Evolutionary conservation across 495 filamentous ascomycete species (phyloP).

Genomic region (Paragyromitra xinjiangensis): DNA sequence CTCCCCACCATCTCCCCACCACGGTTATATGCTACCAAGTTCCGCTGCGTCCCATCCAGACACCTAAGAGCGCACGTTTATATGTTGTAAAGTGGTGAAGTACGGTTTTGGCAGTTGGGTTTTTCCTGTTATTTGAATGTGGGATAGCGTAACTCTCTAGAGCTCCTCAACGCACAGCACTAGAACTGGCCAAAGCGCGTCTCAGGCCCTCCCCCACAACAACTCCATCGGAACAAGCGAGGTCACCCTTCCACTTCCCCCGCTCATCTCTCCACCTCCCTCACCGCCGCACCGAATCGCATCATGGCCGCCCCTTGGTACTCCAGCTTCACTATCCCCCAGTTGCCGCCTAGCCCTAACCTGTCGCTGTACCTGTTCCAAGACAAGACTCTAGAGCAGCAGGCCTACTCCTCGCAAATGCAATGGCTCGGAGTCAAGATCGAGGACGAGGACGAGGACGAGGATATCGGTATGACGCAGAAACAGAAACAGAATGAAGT

Average conservation of each 20-base stretch:
- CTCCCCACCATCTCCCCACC: background rate
- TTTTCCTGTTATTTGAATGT: background rate
- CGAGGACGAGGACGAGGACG: background rate
- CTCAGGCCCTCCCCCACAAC: conserved; percentile 15
- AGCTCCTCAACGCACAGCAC: conserved; percentile 17
- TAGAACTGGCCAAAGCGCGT: conserved; percentile 22
- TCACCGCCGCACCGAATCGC: background rate
- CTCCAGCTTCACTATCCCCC: conserved; percentile 37
- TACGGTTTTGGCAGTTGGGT: background rate
- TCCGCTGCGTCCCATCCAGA: background rate
- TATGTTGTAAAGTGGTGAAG: background rate
- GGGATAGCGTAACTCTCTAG: background rate
- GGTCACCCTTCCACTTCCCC: background rate
- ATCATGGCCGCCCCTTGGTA: conserved; percentile 41
- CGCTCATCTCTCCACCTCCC: conserved; percentile 9
- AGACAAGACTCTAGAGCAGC: conserved; percentile 46
- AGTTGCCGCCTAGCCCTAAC: conserved; percentile 22
- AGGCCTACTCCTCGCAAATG: conserved; percentile 47
- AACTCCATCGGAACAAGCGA: conserved; percentile 1
- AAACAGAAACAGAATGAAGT: conserved; percentile 32
- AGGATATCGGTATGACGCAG: background rate
- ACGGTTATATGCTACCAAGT: background rate
- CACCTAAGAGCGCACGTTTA: background rate
- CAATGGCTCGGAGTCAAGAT: conserved; percentile 41
- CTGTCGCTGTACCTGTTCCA: conserved; percentile 42